Conservation (phyloP, 805 yeast genomes). For the Jamesozyma spencerorum region DNA sequence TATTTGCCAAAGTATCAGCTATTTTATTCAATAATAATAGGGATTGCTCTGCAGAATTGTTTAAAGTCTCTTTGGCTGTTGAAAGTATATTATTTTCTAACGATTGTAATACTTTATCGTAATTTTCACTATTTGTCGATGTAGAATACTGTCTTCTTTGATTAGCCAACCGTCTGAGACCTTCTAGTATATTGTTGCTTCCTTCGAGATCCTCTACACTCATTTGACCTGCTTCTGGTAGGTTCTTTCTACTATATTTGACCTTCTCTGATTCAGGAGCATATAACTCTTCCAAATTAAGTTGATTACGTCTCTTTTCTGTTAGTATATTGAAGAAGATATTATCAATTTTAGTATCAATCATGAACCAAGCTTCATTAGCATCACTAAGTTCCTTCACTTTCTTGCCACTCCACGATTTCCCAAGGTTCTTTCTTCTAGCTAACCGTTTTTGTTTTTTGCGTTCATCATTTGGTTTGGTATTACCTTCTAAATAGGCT, state of each 20-base stretch:
- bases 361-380: slow-evolving; percentile 75
- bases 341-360: slow-evolving; percentile 56
- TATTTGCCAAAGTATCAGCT: background rate
- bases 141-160: slow-evolving; percentile 25
- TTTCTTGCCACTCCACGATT: slow-evolving; percentile 36
- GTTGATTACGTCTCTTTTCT: slow-evolving; percentile 50
- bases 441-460: slow-evolving; percentile 43
- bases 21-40: background rate
- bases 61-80: slow-evolving; percentile 3
- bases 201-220: slow-evolving; percentile 5
- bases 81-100: slow-evolving; percentile 9
- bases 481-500: slow-evolving; percentile 63
- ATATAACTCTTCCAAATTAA: slow-evolving; percentile 70
- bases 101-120: background rate
- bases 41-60: background rate
- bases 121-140: background rate
- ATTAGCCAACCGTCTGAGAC: slow-evolving; percentile 22
- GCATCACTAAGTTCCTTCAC: slow-evolving; percentile 39
- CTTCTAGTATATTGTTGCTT: slow-evolving; percentile 18
- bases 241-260: slow-evolving; percentile 6
- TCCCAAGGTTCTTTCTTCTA: slow-evolving; percentile 45
- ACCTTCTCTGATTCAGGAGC: slow-evolving; percentile 35
- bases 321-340: slow-evolving; percentile 69
- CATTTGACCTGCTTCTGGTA: background rate
- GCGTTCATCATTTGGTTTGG: slow-evolving; percentile 47